Conservation (phyloP, 2,329 filamentous ascomycete species). For the Herpotrichia juniperi region DNA sequence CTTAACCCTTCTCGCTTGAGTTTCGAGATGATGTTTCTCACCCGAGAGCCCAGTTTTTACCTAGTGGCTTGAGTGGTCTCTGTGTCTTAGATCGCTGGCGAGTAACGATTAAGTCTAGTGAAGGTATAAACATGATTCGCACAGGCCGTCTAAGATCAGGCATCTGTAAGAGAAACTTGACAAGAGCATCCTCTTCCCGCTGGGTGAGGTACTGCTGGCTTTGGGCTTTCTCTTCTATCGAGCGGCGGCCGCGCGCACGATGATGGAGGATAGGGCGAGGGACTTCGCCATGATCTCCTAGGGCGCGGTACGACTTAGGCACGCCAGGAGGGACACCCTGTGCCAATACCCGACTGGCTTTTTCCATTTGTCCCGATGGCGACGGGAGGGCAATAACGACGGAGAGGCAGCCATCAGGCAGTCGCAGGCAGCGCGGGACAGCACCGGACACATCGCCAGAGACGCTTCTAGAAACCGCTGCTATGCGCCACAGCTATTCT, state of each 20-base stretch:
- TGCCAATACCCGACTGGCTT: conserved; percentile 2
- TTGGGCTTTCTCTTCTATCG: conserved; percentile 29
- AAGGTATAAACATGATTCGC: conserved; percentile 20
- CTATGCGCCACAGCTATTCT: too few species aligned
- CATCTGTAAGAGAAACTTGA: conserved; percentile 19
- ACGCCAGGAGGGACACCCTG: neutral
- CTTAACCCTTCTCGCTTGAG: too few species aligned
- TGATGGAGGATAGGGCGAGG: conserved; percentile 13
- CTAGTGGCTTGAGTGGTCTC: conserved; percentile 1
- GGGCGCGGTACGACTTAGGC: conserved; percentile 1
- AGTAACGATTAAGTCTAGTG: conserved; percentile 14
- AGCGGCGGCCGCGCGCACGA: conserved; percentile 25
- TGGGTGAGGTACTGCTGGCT: conserved; percentile 31
- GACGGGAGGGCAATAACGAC: too few species aligned
- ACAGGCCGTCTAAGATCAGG: conserved; percentile 14
- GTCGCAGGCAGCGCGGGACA: too few species aligned
- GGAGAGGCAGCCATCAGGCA: too few species aligned
- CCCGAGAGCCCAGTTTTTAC: too few species aligned
- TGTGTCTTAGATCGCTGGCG: conserved; percentile 10
- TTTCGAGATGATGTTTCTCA: too few species aligned
- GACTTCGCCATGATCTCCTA: conserved; percentile 5
- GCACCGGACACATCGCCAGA: too few species aligned
- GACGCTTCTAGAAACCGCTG: too few species aligned
- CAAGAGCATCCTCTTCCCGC: conserved; percentile 31
- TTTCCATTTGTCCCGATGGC: too few species aligned